phyloP scores from a whole-genome alignment of 2,329 filamentous ascomycete species.

The Chaetomium sp. region DNA sequence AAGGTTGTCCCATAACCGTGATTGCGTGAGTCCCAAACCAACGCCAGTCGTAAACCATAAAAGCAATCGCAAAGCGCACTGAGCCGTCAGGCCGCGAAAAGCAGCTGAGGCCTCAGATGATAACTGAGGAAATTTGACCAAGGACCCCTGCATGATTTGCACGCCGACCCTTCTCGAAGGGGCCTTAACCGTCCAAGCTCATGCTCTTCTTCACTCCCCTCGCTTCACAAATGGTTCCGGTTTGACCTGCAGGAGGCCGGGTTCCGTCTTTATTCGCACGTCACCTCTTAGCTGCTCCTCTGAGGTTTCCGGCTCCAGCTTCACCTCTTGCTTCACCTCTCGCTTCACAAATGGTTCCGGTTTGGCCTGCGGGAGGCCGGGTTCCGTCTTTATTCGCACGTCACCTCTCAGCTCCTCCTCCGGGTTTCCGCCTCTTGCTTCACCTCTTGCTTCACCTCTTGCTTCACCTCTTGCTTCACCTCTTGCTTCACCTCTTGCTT shows the following conservation, averaged over 20 bases:
- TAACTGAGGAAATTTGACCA: no score
- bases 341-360: neutral
- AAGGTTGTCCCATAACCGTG: neutral
- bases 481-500: neutral
- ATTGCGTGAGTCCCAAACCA: neutral
- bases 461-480: neutral
- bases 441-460: no score
- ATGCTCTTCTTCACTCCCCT: no score
- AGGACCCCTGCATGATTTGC: no score
- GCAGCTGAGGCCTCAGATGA: no score
- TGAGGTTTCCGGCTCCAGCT: neutral
- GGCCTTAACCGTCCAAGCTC: no score
- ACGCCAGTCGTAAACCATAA: constrained; percentile 5
- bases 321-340: neutral
- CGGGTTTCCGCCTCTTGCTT: no score
- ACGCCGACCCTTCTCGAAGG: no score
- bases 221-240: no score
- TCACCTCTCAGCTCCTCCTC: neutral
- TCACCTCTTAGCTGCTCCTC: neutral
- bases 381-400: neutral
- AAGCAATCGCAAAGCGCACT: neutral
- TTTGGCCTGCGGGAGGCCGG: neutral
- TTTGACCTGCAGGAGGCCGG: no score
- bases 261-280: neutral
- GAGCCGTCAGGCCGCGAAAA: no score